Base-by-base conservation (phyloP, 2,329 filamentous ascomycete species). In the Exophiala sideris region DNA sequence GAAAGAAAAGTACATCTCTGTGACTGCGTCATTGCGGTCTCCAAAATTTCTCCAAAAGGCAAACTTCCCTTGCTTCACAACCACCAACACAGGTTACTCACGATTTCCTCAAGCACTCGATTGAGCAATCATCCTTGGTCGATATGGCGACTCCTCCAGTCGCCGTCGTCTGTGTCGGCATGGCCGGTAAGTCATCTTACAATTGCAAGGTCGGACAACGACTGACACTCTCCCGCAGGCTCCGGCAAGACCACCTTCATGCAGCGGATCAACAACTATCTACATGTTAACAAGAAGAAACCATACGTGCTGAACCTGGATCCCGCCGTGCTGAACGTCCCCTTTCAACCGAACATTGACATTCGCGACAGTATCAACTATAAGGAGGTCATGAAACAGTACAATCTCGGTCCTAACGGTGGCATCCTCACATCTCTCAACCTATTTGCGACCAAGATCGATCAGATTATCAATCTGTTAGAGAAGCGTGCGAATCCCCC, bases 181-280 rank as follows among this genome's bases (percentile, higher is more conserved):
- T 97, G 92, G 94, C 94, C 66, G 92, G 86, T 86, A 74, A 66
- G 76, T 63, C 48, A 52, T 41, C 14, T 32, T 4, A 18, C 16
- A 21, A 11, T 36, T 36, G 47, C 11, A 32, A 47, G 45, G 32
- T 3, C 6, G 11, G 41, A 44, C 29, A 35, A 57, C 8, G 32
- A 44, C 56, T 45, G 41, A 58, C 52, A 36, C 2, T 53, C 24
- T 5, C 36, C 29, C 9, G 21, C 62, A 88, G 87, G 94, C 65
- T 95, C 91, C 12, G 94, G 94, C 67, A 99, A 99, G 78, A 99
- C 94, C n/a, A 99, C 95, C 0, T 99, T 99, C 69, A 97, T 99
- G 92, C 92, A 97, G 70, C 85, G 94, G 66, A 94, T 99, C 67
- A 96, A 96, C 71, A 87, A 92, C 1, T 82, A 99, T 69, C 85